phyloP scores from a whole-genome alignment of 805 yeast genomes.

The Priceomyces fermenticarens region DNA sequence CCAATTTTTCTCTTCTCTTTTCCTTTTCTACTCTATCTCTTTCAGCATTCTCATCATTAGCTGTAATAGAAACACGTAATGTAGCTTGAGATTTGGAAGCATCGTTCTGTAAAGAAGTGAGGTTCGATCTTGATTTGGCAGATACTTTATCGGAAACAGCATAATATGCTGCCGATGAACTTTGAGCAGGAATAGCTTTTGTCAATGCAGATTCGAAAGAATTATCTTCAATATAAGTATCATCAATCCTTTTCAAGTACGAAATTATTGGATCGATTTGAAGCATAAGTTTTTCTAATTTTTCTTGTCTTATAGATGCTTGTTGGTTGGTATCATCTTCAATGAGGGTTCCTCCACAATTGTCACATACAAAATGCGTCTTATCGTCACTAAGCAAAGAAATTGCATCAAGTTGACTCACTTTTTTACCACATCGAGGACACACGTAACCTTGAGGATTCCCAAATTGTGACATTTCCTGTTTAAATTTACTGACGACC shows the following conservation, averaged over 20 bases:
- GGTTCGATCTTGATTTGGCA: constrained; percentile 26
- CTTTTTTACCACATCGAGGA: constrained; percentile 78
- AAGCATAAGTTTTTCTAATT: constrained; percentile 78
- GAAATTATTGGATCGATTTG: constrained; percentile 87
- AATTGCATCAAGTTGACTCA: constrained; percentile 83
- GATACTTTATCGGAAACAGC: constrained; percentile 49
- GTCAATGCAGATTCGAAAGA: constrained; percentile 56
- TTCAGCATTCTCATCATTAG: constrained; percentile 74
- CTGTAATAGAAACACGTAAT: constrained; percentile 84
- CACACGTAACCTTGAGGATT: constrained; percentile 95
- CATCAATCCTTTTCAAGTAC: constrained; percentile 58
- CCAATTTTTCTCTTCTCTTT: constrained; percentile 65
- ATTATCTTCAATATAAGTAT: constrained; percentile 37
- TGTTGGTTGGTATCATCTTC: constrained; percentile 89
- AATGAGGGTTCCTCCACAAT: constrained; percentile 70
- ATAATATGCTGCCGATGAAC: constrained; percentile 66
- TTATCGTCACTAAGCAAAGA: constrained; percentile 76
- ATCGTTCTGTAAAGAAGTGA: constrained; percentile 39
- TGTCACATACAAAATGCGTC: constrained; percentile 78
- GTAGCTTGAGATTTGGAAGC: constrained; percentile 76
- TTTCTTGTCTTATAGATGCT: constrained; percentile 76
- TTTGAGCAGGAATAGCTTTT: constrained; percentile 80
- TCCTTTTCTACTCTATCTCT: constrained; percentile 65
- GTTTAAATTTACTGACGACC: constrained; percentile 72
- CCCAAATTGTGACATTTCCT: constrained; percentile 77